Percentiles rank a stretch among this genome's conserved stretches.
These are phyloP conservation scores for Spiraea crenata DNA, from an alignment of 331 rosid genomes.

Conservation along the genomic window DNA sequence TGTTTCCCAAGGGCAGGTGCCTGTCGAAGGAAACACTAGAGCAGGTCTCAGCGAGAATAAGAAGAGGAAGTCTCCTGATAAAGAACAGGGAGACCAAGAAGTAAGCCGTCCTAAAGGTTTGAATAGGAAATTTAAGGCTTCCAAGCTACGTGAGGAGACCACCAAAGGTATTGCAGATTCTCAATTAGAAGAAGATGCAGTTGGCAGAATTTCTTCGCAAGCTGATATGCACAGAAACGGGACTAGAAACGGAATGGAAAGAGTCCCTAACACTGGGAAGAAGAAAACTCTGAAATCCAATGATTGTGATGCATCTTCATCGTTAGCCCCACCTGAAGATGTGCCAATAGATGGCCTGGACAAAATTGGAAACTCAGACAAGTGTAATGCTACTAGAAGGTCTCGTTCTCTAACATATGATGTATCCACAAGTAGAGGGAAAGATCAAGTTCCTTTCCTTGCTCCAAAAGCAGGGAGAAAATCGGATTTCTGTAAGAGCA, in stretches of 20 bases:
- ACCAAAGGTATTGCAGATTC: conserved; percentile 27
- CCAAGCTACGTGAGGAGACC: conserved; percentile 40
- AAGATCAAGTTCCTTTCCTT: conserved; percentile 40
- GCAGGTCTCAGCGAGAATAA: conserved; percentile 38
- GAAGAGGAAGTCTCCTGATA: conserved; percentile 63
- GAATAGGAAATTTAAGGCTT: conserved; percentile 33
- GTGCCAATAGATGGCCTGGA: conserved; percentile 36
- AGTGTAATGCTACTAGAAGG: conserved; percentile 28
- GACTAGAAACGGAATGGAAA: conserved; percentile 42
- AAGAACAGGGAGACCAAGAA: conserved; percentile 40
- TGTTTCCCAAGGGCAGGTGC: conserved; percentile 43
- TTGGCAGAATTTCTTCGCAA: conserved; percentile 34
- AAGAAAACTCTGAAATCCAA: conserved; percentile 60
- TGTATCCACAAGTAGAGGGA: conserved; percentile 36
- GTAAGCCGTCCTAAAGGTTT: conserved; percentile 29
- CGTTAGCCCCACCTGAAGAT: conserved; percentile 36
- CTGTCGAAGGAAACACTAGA: conserved; percentile 45
- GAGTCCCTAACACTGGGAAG: conserved; percentile 40
- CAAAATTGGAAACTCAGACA: conserved; percentile 30
- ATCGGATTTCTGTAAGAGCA: conserved; percentile 49
- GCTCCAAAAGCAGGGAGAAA: conserved; percentile 43
- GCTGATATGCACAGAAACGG: conserved; percentile 36
- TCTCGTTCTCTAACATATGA: conserved; percentile 32
- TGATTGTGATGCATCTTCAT: conserved; percentile 37
- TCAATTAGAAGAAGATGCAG: conserved; percentile 30